Evolutionary conservation across 2,329 filamentous ascomycete genomes (phyloP).

Genomic region (Fusarium agapanthi): DNA sequence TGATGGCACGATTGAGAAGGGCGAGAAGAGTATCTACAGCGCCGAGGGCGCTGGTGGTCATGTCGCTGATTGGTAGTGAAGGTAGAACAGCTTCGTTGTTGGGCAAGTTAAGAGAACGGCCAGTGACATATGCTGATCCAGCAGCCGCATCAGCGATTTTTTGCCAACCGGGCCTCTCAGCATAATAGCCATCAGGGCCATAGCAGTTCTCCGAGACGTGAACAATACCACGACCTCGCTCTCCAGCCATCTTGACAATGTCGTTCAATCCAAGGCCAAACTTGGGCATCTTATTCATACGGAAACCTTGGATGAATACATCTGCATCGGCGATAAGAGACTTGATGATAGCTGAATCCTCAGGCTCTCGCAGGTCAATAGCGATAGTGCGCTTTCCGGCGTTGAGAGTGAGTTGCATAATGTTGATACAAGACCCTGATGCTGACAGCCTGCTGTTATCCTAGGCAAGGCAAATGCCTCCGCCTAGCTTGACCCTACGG

Average conservation of each 20-base stretch:
- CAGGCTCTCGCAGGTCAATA: slow-evolving; percentile 7
- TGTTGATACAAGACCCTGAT: too few relatives aligned
- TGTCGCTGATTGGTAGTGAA: slow-evolving; percentile 45
- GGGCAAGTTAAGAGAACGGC: neutral
- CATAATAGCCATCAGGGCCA: slow-evolving; percentile 65
- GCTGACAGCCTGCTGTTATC: too few relatives aligned
- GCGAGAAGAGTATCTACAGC: slow-evolving; percentile 46
- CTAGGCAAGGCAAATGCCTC: too few relatives aligned
- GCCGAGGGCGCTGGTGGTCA: slow-evolving; percentile 47
- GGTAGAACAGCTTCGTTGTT: slow-evolving; percentile 34
- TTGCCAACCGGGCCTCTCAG: slow-evolving; percentile 70
- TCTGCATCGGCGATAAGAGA: slow-evolving; percentile 4
- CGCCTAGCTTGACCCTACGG: too few relatives aligned
- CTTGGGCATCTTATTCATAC: slow-evolving; percentile 25
- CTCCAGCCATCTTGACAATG: slow-evolving; percentile 20
- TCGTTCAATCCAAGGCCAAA: slow-evolving; percentile 12
- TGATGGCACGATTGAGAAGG: slow-evolving; percentile 43
- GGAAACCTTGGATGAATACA: slow-evolving; percentile 16
- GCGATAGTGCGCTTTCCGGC: slow-evolving; percentile 18
- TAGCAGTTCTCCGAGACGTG: slow-evolving; percentile 75
- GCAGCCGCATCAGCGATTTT: slow-evolving; percentile 64
- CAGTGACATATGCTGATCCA: slow-evolving; percentile 13
- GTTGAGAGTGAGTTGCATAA: slow-evolving; percentile 15
- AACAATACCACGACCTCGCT: slow-evolving; percentile 66
- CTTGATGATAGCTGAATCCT: slow-evolving; percentile 2